Conservation (phyloP, 2,329 filamentous ascomycete species). For the Lachnellula willkommii region DNA sequence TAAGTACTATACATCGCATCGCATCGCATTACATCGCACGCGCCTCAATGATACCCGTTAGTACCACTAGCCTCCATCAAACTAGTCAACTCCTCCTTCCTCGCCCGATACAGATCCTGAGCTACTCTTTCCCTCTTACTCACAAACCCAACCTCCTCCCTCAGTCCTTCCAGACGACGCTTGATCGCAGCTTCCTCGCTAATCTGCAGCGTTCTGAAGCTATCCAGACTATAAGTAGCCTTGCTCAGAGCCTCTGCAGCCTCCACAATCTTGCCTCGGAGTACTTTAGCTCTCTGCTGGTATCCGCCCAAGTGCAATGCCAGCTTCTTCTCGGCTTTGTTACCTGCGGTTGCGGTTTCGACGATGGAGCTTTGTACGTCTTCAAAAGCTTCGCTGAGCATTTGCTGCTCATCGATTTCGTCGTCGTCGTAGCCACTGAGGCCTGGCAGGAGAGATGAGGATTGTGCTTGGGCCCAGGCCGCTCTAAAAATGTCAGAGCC, state of each 20-base stretch:
- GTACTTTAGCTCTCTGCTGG: conserved; percentile 73
- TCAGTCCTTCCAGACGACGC: conserved; percentile 65
- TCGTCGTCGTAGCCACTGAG: conserved; percentile 75
- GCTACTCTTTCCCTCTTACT: conserved; percentile 80
- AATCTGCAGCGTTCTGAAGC: conserved; percentile 69
- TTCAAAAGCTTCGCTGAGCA: conserved; percentile 59
- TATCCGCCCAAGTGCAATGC: conserved; percentile 83
- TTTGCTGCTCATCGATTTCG: conserved; percentile 41
- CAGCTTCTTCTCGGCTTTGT: conserved; percentile 93
- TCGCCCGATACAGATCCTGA: conserved; percentile 74
- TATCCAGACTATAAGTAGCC: conserved; percentile 64
- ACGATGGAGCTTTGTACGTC: conserved; percentile 69
- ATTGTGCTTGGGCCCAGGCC: conserved; percentile 49
- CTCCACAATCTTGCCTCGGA: conserved; percentile 73
- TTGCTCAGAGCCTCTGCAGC: conserved; percentile 70
- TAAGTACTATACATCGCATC: conserved; percentile 5
- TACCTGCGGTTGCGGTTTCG: conserved; percentile 69
- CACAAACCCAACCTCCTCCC: conserved; percentile 79
- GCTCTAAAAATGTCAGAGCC: conserved; percentile 47
- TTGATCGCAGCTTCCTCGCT: conserved; percentile 73
- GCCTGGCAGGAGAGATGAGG: conserved; percentile 63
- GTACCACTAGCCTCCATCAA: conserved; percentile 38
- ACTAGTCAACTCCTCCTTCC: conserved; percentile 70
- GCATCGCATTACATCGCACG: conserved; percentile 6
- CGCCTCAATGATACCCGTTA: conserved; percentile 24